Evolutionary conservation across 805 yeast genomes (phyloP).

Genomic region (Cyberlindnera lachancei): DNA sequence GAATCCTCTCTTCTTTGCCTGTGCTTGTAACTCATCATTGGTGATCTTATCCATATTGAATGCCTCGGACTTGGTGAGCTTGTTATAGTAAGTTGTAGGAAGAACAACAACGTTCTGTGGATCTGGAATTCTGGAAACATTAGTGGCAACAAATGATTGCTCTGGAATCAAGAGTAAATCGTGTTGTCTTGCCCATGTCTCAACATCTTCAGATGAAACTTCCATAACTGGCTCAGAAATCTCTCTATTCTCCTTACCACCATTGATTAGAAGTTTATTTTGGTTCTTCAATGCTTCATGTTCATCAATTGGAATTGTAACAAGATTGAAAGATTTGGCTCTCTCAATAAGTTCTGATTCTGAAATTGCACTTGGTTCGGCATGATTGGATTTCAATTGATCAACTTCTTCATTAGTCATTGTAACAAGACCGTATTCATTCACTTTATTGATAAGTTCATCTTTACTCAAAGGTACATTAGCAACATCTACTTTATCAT

Average conservation of each 20-base stretch:
- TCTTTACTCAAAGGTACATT: not conserved
- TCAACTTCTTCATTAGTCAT: slow-evolving; percentile 2
- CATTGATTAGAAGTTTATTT: not conserved
- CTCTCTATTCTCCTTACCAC: not conserved
- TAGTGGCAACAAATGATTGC: slow-evolving; percentile 55
- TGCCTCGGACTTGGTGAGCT: slow-evolving; percentile 39
- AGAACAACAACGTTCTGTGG: slow-evolving; percentile 50
- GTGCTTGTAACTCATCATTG: slow-evolving; percentile 36
- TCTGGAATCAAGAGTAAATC: slow-evolving; percentile 53
- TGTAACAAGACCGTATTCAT: not conserved
- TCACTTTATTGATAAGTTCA: not conserved
- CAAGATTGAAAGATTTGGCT: slow-evolving; percentile 26
- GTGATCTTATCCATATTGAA: slow-evolving; percentile 37
- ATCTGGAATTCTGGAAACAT: slow-evolving; percentile 49
- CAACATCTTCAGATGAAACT: slow-evolving; percentile 7
- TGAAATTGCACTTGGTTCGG: slow-evolving; percentile 1
- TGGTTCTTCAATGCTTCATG: not conserved
- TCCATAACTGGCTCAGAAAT: not conserved
- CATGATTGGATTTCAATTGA: slow-evolving; percentile 2
- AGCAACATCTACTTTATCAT: not conserved
- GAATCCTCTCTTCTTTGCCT: slow-evolving; percentile 45
- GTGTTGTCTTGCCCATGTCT: slow-evolving; percentile 32
- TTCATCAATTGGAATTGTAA: slow-evolving; percentile 6
- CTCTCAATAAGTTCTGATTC: slow-evolving; percentile 9
- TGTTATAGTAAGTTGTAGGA: slow-evolving; percentile 58